Base-by-base conservation (phyloP, 352 stramenopile species). In the Saprolegnia parasitica region DNA sequence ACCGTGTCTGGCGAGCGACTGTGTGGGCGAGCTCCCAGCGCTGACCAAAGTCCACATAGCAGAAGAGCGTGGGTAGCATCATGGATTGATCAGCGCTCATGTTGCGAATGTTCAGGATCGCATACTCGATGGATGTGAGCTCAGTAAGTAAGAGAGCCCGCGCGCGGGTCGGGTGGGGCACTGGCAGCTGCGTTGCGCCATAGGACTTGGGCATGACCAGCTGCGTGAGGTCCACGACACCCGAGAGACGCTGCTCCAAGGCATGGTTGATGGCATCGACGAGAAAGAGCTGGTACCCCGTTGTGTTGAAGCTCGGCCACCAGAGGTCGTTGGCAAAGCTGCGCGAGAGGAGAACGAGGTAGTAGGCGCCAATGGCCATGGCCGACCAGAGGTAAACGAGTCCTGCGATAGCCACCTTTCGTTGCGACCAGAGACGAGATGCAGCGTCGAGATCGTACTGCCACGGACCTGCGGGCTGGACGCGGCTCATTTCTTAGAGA, bases 11-110 rank as follows among this genome's bases (percentile, higher is more conserved):
- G 4, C 63, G 63, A 9, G 4, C 26, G 10, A 20, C 54, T 5
- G 63, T 61, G 63, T 70, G 63, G 10, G 63, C 63, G 4, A 70
- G 29, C 21, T 70, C 63, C 63, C 63, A 70, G 10, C 15, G 45
- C 20, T 24, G 42, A 52, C 40, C 61, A 50, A 70, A 61, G 24
- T 70, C 63, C 11, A 70, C 24, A 42, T 46, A 70, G 47, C 63
- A 70, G 39, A 16, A 46, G 8, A 46, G 8, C 39, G 39, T 46
- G 39, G 8, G 39, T 16, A 46, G 8, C 8, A 8, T 8, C 8
- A 46, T 16, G 15, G 15, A 8, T 8, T 15, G 8, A 15, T 46
- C 39, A 46, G 39, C 8, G 8, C 8, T 16, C 8, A 46, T 46
- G 39, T 46, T 46, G 39, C 39, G 39, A 15, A 46, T 8, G 39